Conservation (phyloP, 257 asterid genomes). For the Apocynum venetum region DNA sequence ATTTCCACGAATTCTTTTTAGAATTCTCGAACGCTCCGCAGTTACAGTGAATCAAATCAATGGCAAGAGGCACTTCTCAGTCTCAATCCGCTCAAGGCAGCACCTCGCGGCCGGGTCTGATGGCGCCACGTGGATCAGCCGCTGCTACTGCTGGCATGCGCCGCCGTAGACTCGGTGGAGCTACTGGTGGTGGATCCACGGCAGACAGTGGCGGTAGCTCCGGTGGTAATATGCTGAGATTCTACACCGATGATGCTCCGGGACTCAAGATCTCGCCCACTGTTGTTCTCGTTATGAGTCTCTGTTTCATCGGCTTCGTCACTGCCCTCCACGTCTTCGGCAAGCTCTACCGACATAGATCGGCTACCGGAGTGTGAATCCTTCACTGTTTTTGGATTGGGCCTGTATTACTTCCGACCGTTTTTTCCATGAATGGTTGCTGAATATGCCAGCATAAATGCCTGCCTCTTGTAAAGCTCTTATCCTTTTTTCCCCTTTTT, state of each 20-base stretch:
- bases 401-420: not conserved
- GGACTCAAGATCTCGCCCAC: constrained; percentile 63
- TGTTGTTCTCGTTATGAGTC: constrained; percentile 60
- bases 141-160: constrained; percentile 65
- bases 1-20: not conserved
- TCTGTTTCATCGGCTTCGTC: constrained; percentile 70
- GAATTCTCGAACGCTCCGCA: not conserved
- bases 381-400: not conserved
- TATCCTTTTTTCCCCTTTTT: not conserved
- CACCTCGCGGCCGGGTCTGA: constrained; percentile 39
- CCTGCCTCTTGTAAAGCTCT: constrained; percentile 12
- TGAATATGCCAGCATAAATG: not conserved
- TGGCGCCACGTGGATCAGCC: constrained; percentile 52
- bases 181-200: constrained; percentile 26
- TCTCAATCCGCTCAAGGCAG: constrained; percentile 47
- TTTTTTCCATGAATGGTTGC: not conserved
- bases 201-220: constrained; percentile 21
- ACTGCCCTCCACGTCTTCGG: constrained; percentile 59
- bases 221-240: constrained; percentile 55
- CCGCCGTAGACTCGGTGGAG: constrained; percentile 42
- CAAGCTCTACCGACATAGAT: constrained; percentile 45
- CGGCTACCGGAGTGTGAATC: constrained; percentile 31
- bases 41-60: not conserved
- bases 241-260: constrained; percentile 68
- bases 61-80: constrained; percentile 58